Evolutionary conservation across 352 stramenopile genomes (phyloP), one percentile per base, ranked within the genome.

Genomic region (Phytophthora tentaculata): DNA sequence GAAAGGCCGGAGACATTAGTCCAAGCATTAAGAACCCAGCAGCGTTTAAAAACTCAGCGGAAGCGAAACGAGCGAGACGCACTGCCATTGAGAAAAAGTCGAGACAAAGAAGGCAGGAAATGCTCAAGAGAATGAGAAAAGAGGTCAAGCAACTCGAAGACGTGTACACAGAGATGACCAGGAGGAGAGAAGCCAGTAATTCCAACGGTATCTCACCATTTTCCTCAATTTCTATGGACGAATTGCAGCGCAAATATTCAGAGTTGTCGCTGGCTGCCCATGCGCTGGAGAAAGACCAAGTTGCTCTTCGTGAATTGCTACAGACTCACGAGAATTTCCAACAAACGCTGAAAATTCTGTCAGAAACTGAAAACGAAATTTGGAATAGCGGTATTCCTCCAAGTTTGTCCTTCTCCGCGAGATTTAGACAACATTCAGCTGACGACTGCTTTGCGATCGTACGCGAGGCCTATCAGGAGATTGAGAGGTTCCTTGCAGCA

Each of bases 81-180:
- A 80, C 80, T 3, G 77, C 79, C 20, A 88, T 88, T 35, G 80
- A 88, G 71, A 80, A 79, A 47, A 83, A 83, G 35, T 88, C 73
- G 16, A 51, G 73, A n/a, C 69, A 74, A 47, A 65, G 62, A 13
- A 57, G 70, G 16, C 66, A 76, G 57, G 50, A 64, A 10, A 56
- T 65, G 24, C 43, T 80, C 0, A 58, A 51, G 6, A 16, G 55
- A 5, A 91, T 91, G 83, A 69, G 79, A 17, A 60, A 83, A 10
- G 74, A 91, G 10, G 68, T 88, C n/a, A 59, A 74, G 56, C 69
- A 71, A 1, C 71, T 91, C 16, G 72, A 91, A 64, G 54, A 54
- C 10, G 56, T 81, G 16, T 87, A 89, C 56, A 56, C 61, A 2
- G 60, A 76, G 6, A 61, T 88, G 26, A 14, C 57, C 24, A 58